Conservation (phyloP, 2,329 filamentous ascomycete species). For the Xylaria sp. region DNA sequence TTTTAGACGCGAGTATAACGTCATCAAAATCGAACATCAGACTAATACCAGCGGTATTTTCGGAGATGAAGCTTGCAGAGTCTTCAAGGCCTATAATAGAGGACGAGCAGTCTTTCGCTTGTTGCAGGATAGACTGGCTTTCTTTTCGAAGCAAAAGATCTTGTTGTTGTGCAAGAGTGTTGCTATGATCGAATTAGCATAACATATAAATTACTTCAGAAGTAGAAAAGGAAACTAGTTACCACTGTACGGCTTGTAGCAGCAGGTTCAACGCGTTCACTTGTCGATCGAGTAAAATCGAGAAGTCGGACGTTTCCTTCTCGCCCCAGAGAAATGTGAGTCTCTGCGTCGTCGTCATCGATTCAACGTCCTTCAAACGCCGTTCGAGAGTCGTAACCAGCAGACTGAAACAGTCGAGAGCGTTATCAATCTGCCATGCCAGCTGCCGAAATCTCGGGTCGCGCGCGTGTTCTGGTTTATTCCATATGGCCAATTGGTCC, state of each 20-base stretch:
- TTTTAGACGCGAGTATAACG: neutral
- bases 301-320: conserved; percentile 31
- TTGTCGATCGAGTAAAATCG: conserved; percentile 36
- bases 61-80: conserved; percentile 25
- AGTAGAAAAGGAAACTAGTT: neutral
- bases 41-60: conserved; percentile 27
- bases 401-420: neutral
- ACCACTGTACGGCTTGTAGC: conserved; percentile 41
- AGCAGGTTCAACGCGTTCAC: conserved; percentile 40
- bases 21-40: neutral
- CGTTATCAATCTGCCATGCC: neutral
- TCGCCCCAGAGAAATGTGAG: conserved; percentile 36
- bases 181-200: conserved; percentile 11
- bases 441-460: neutral
- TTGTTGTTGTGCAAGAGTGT: conserved; percentile 28
- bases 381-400: neutral
- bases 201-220: neutral
- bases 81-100: conserved; percentile 27
- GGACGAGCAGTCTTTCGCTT: conserved; percentile 29
- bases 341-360: neutral
- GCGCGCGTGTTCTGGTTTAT: neutral
- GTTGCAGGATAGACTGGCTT: conserved; percentile 25
- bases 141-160: conserved; percentile 16
- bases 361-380: neutral
- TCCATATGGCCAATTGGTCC: neutral